Evolutionary conservation across 1,284 basidiomycete genomes (phyloP).

Genomic region (Ustilago lituana): DNA sequence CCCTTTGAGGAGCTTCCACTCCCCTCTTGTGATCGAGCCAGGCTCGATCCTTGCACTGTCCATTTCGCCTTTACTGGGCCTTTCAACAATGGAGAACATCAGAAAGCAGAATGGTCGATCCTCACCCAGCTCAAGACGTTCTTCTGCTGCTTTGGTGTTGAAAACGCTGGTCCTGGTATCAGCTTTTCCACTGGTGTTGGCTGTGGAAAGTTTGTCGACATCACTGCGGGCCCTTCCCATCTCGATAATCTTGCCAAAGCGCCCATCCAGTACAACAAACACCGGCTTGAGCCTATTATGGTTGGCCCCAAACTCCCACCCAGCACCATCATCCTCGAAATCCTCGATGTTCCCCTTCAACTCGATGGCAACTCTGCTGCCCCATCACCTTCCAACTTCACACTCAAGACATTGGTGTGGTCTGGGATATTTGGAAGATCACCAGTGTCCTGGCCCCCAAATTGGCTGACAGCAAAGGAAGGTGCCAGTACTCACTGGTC

Average conservation of each 20-base stretch:
- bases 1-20: constrained; percentile 6
- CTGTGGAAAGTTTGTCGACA: constrained; percentile 9
- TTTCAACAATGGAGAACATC: neutral
- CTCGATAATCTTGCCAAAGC: neutral
- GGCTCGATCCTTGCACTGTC: neutral
- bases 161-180: neutral
- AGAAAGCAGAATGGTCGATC: neutral
- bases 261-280: neutral
- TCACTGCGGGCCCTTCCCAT: neutral
- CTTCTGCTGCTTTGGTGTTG: neutral
- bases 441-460: neutral
- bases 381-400: neutral
- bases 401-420: neutral
- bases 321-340: neutral
- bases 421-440: constrained; percentile 7
- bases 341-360: neutral
- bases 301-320: constrained; percentile 3
- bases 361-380: constrained; percentile 1
- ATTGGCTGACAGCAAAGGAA: neutral
- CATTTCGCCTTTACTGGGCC: neutral
- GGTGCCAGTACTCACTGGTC: neutral
- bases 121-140: constrained; percentile 1
- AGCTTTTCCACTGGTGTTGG: constrained; percentile 6
- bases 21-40: neutral
- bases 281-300: neutral